phyloP scores from a whole-genome alignment of 2,329 filamentous ascomycete genomes.

The Epichloe typhina region DNA sequence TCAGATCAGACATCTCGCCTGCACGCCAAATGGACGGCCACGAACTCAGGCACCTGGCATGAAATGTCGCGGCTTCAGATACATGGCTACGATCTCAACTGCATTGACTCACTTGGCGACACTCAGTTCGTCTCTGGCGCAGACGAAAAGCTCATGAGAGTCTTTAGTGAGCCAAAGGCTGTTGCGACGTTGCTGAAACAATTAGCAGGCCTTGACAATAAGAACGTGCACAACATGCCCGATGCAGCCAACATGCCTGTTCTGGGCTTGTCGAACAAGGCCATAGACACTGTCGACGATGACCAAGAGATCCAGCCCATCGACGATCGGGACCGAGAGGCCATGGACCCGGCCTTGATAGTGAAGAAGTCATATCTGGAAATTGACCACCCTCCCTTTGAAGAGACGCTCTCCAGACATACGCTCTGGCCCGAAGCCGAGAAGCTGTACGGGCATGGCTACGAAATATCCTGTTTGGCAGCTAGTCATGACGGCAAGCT shows the following conservation, averaged over 20 bases:
- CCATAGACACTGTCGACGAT: conserved; percentile 49
- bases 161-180: conserved; percentile 80
- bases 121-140: conserved; percentile 84
- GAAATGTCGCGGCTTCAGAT: conserved; percentile 94
- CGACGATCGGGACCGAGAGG: conserved; percentile 37
- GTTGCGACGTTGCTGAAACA: conserved; percentile 61
- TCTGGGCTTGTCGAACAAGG: conserved; percentile 91
- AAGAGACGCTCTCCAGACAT: conserved; percentile 79
- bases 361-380: conserved; percentile 49
- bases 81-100: conserved; percentile 96
- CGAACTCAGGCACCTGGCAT: conserved; percentile 57
- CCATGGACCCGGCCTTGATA: conserved; percentile 40
- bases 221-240: conserved; percentile 41
- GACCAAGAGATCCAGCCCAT: conserved; percentile 30
- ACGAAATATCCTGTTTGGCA: conserved; percentile 84
- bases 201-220: conserved; percentile 46
- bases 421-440: conserved; percentile 94
- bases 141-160: conserved; percentile 93
- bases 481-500: conserved; percentile 60
- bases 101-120: conserved; percentile 62
- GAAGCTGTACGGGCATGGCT: conserved; percentile 95
- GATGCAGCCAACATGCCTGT: conserved; percentile 93
- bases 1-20: conserved; percentile 87
- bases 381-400: conserved; percentile 63
- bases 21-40: conserved; percentile 62